Conservation (phyloP, 192 early-diverging fungal genomes). For the Linnemannia schmuckeri region DNA sequence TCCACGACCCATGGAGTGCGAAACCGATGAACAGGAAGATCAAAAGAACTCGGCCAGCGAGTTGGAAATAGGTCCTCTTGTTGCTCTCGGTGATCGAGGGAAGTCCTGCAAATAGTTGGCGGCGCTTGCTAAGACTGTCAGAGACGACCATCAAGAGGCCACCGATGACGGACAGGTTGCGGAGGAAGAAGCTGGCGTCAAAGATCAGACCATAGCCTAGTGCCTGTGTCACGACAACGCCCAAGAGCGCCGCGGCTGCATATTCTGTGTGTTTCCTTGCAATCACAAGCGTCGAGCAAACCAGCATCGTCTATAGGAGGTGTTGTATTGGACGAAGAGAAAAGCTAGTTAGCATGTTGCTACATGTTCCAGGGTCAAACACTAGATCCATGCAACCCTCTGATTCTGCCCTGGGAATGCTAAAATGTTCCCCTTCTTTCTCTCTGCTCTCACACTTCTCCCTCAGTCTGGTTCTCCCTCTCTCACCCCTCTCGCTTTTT, state of each 20-base stretch:
- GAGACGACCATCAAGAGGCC: slow-evolving; percentile 96
- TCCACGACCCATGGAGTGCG: slow-evolving; percentile 87
- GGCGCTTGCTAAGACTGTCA: slow-evolving; percentile 76
- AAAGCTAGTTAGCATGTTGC: too few species aligned
- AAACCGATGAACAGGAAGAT: slow-evolving; percentile 94
- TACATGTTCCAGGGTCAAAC: background rate
- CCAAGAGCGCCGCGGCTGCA: slow-evolving; percentile 86
- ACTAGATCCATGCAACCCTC: background rate
- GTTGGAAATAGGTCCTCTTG: slow-evolving; percentile 90
- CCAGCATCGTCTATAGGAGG: slow-evolving; percentile 75
- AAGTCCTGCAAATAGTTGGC: slow-evolving; percentile 89
- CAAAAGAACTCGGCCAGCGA: slow-evolving; percentile 92
- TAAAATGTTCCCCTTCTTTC: background rate
- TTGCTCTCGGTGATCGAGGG: slow-evolving; percentile 88
- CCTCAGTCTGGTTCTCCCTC: background rate
- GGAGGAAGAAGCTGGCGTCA: slow-evolving; percentile 90
- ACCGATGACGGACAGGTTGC: slow-evolving; percentile 93
- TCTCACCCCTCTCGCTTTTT: background rate
- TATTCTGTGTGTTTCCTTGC: slow-evolving; percentile 83
- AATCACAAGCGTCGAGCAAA: slow-evolving; percentile 87
- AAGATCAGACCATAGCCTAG: slow-evolving; percentile 96
- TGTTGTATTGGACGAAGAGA: background rate
- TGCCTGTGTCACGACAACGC: slow-evolving; percentile 88
- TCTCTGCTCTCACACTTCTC: background rate
- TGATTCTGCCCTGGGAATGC: background rate